Conservation (phyloP, 768 basidiomycete species). For the Boletus reticuloceps region DNA sequence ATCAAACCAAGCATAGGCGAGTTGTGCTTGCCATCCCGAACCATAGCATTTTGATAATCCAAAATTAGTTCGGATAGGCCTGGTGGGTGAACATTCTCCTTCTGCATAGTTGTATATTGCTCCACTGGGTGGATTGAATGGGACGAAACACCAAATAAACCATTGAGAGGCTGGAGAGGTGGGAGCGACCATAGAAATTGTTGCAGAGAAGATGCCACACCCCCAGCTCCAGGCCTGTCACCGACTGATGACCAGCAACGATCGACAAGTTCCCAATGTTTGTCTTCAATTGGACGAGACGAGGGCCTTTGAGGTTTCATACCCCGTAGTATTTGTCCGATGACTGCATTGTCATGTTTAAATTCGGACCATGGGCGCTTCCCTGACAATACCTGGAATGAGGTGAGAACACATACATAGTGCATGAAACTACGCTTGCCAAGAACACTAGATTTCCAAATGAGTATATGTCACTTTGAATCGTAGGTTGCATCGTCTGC, state of each 20-base stretch:
- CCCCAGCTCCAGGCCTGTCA: not conserved
- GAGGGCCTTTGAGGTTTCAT: not conserved
- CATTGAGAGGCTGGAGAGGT: not conserved
- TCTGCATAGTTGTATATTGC: no score
- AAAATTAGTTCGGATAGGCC: no score
- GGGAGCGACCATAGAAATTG: not conserved
- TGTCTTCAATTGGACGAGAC: not conserved
- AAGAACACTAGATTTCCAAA: conserved; percentile 29
- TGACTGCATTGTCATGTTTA: not conserved
- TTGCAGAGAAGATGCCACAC: not conserved
- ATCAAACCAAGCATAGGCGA: no score
- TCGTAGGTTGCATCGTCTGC: not conserved
- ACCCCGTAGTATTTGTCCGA: conserved; percentile 3
- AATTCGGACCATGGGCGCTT: not conserved
- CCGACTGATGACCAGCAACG: not conserved
- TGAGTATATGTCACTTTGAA: conserved; percentile 9
- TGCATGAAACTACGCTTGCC: not conserved
- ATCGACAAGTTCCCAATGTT: conserved; percentile 7
- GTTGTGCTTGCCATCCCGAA: no score
- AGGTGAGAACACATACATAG: not conserved
- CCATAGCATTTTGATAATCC: no score
- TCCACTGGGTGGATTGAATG: no score
- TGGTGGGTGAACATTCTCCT: no score
- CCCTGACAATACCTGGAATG: conserved; percentile 21
- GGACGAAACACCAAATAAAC: not conserved